Conservation (phyloP, 257 asterid genomes). For the Cruciata laevipes region DNA sequence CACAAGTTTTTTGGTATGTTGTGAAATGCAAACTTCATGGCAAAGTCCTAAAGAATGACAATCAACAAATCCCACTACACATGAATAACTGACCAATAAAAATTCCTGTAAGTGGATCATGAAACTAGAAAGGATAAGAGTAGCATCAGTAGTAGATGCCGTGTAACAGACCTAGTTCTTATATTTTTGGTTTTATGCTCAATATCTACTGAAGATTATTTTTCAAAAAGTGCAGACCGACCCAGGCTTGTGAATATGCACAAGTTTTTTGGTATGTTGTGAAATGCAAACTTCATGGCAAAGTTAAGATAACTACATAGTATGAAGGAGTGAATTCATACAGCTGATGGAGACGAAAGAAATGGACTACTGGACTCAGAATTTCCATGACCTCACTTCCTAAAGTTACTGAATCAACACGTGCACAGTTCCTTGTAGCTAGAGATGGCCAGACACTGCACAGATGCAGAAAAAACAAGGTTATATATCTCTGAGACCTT, state of each 20-base stretch:
- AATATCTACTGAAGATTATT: neutral
- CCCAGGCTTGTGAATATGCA: neutral
- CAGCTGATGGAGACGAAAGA: conserved; percentile 29
- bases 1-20: neutral
- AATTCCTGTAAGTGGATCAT: too few relatives aligned
- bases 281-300: neutral
- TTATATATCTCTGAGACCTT: conserved; percentile 80
- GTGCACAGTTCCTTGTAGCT: conserved; percentile 91
- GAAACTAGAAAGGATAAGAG: too few relatives aligned
- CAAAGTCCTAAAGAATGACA: too few relatives aligned
- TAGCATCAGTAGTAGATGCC: too few relatives aligned
- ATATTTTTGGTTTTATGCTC: neutral
- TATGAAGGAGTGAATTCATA: conserved; percentile 69
- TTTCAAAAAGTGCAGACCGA: too few relatives aligned
- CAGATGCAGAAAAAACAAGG: conserved; percentile 71
- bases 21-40: neutral
- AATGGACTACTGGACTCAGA: conserved; percentile 37
- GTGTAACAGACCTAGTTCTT: too few relatives aligned
- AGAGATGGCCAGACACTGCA: conserved; percentile 91
- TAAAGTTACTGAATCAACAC: conserved; percentile 50
- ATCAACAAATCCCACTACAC: too few relatives aligned
- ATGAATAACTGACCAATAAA: too few relatives aligned
- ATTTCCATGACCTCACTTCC: conserved; percentile 42
- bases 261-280: neutral
- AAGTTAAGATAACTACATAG: conserved; percentile 36